phyloP scores from a whole-genome alignment of 164 flowering plant genomes.

The Houttuynia cordata region DNA sequence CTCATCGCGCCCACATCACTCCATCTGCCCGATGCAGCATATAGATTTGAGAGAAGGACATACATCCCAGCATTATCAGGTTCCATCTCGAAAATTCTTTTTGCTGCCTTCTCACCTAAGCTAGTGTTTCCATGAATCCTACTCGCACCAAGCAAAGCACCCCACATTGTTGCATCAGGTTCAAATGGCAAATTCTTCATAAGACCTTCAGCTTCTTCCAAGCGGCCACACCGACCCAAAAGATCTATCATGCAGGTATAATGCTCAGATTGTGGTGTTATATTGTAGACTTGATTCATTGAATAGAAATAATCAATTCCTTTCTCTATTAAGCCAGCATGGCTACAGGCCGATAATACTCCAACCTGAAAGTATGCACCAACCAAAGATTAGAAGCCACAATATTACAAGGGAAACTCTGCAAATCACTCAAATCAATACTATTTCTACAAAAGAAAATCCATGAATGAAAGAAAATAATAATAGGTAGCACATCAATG shows the following conservation, averaged over 20 bases:
- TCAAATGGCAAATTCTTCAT: slow-evolving; percentile 67
- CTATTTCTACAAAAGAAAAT: neutral
- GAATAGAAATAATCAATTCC: slow-evolving; percentile 59
- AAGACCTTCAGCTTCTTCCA: slow-evolving; percentile 63
- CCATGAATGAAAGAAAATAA: too few species aligned
- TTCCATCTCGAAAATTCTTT: slow-evolving; percentile 65
- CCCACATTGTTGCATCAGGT: slow-evolving; percentile 94
- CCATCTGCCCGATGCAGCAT: slow-evolving; percentile 87
- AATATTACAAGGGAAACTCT: neutral
- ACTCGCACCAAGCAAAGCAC: slow-evolving; percentile 88
- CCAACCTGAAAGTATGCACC: slow-evolving; percentile 44
- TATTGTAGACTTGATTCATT: slow-evolving; percentile 55
- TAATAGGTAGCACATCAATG: too few species aligned
- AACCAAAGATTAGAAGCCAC: neutral
- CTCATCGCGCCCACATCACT: slow-evolving; percentile 60
- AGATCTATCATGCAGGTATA: slow-evolving; percentile 95
- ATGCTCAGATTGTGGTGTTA: slow-evolving; percentile 53
- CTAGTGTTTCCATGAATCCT: slow-evolving; percentile 72
- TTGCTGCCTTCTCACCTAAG: slow-evolving; percentile 78
- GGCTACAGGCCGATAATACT: slow-evolving; percentile 85
- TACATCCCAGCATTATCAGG: slow-evolving; percentile 93
- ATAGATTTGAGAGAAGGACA: slow-evolving; percentile 78
- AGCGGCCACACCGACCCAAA: slow-evolving; percentile 82
- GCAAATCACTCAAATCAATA: too few species aligned
- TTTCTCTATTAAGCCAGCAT: slow-evolving; percentile 64